A percentile compares a stretch with the other conserved stretches of the same genome.
Conservation (phyloP, 352 stramenopile genomes). For the Phytophthora sp. region DNA sequence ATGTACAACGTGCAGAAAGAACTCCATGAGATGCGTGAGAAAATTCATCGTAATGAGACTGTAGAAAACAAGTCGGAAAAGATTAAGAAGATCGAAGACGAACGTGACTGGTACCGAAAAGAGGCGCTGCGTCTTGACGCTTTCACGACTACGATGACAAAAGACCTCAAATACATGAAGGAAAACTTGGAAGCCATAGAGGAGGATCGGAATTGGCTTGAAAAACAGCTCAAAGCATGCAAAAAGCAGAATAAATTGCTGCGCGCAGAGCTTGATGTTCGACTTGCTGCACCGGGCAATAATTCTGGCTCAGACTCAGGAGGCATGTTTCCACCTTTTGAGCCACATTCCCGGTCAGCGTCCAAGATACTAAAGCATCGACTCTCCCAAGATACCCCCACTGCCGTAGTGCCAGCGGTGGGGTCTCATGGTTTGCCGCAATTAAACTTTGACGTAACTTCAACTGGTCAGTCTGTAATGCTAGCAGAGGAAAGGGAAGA, state of each 20-base stretch:
- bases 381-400: constrained; percentile 16
- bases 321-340: constrained; percentile 45
- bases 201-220: constrained; percentile 92
- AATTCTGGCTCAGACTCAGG: constrained; percentile 28
- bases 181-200: constrained; percentile 91
- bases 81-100: constrained; percentile 93
- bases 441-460: constrained; percentile 37
- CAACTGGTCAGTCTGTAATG: constrained; percentile 12
- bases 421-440: constrained; percentile 33
- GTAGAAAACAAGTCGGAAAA: constrained; percentile 90
- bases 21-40: constrained; percentile 91
- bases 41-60: constrained; percentile 90
- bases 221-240: constrained; percentile 93
- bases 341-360: constrained; percentile 28
- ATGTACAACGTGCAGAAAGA: constrained; percentile 97
- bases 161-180: constrained; percentile 93
- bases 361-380: constrained; percentile 19
- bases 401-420: not conserved
- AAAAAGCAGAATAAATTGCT: constrained; percentile 96
- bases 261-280: constrained; percentile 78
- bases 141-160: constrained; percentile 92
- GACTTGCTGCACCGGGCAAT: constrained; percentile 39
- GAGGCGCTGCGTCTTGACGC: constrained; percentile 91
- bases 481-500: constrained; percentile 67
- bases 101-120: constrained; percentile 94